Evolutionary conservation across 768 basidiomycete species (phyloP), one percentile per base, ranked within the genome.

Genomic region (Neoboletus brunneissimus): DNA sequence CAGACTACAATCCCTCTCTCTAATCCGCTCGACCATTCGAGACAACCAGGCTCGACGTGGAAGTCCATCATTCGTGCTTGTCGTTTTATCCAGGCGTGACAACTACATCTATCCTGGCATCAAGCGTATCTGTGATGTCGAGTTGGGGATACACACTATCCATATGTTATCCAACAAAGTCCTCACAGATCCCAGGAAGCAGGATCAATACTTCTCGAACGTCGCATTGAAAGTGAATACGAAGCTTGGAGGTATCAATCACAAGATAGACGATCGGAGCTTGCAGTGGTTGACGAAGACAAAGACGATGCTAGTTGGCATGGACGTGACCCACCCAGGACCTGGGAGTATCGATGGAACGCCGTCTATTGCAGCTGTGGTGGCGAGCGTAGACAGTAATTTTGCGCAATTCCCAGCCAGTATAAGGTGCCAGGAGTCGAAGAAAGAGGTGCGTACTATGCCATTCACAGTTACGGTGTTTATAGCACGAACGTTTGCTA

Each of bases 381-480:
- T 93, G 3, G 91, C 87, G 0, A 92, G 84, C 55, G 75, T 84
- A 1, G 89, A 93, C 64, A 73, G 75, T 25, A 70, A 76, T 3
- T 91, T 89, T 60, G 86, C 83, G 0, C 89, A 91, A 58, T 92
- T 85, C 70, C 91, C 91, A 0, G 89, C 85, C 0, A 89, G 87
- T 61, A 48, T 94, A 59, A 67, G 81, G 29, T 78, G 90, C 12
- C 91, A 94, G 64, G 70, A 80, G 64, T 62, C 63, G 7, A 67
- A 47, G 45, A 59, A 65, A 38, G 71, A 72, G 61, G 71, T 64
- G 7, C 1, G 72, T 53, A 11, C 35, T 20, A 29, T 25, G 7
- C 2, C 6, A 31, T 16, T 42, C 34, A 18, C 5, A 10, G 9
- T 31, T 1, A 15, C 13, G 18, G 45, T 18, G 25, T 32, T 37